Conservation (phyloP, 1,284 basidiomycete genomes). For the Phellinidium pouzarii region DNA sequence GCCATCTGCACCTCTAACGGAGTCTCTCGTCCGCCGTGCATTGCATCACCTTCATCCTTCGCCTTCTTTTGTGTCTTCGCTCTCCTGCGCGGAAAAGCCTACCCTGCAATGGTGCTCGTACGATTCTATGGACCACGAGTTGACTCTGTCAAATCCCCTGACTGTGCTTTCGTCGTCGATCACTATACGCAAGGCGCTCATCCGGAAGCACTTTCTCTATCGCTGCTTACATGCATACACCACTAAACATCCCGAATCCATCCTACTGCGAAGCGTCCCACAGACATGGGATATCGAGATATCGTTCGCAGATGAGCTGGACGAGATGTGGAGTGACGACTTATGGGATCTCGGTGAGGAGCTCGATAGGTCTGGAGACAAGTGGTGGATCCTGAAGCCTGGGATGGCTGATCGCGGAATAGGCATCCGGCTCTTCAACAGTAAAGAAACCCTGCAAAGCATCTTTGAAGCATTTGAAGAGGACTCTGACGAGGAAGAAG, state of each 20-base stretch:
- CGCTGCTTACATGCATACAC: conserved; percentile 69
- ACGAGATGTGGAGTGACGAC: conserved; percentile 91
- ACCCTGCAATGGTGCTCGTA: conserved; percentile 74
- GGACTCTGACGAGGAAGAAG: conserved; percentile 38
- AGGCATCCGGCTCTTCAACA: conserved; percentile 89
- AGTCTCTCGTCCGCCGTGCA: conserved; percentile 60
- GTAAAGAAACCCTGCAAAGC: conserved; percentile 59
- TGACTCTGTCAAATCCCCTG: conserved; percentile 44
- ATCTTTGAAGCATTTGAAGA: conserved; percentile 88
- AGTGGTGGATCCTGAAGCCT: conserved; percentile 94
- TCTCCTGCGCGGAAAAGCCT: background rate
- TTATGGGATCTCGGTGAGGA: conserved; percentile 78
- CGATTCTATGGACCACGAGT: conserved; percentile 74
- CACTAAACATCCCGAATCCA: conserved; percentile 60
- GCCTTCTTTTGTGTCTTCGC: conserved; percentile 24
- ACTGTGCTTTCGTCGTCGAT: conserved; percentile 76
- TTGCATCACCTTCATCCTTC: conserved; percentile 36
- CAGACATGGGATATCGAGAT: conserved; percentile 86
- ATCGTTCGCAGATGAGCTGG: conserved; percentile 90
- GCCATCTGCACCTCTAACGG: conserved; percentile 74
- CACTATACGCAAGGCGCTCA: conserved; percentile 87
- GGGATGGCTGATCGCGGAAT: conserved; percentile 96
- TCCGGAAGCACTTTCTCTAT: conserved; percentile 91
- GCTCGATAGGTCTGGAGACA: conserved; percentile 42
- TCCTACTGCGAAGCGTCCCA: conserved; percentile 56